Evolutionary conservation across 495 filamentous ascomycete species (phyloP), one percentile per base, ranked within the genome.

Genomic region (Wilcoxina mikolae): DNA sequence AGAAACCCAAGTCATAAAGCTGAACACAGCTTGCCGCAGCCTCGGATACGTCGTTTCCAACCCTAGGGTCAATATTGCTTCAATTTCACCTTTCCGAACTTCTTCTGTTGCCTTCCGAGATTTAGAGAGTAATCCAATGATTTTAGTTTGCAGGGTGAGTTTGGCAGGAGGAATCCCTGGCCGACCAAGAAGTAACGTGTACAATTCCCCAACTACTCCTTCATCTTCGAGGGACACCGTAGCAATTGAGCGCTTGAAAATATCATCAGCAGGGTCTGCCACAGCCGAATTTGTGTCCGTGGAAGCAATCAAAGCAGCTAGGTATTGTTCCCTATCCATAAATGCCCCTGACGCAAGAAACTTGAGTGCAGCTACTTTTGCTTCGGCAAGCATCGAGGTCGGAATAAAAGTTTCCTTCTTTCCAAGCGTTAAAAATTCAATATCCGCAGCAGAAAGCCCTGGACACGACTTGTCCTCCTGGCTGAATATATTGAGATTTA

Each of bases 341-440:
- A 96, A 96, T 15, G 86, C 82, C 11, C 87, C 87, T 63, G 84
- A 94, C 0, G 82, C 76, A 15, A 98, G 71, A 56, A 95, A 84
- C 47, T 69, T 76, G 27, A 81, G 70, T 22, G 74, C 80, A 26
- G 76, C 74, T 38, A 80, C 76, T 66, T 94, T 94, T 3, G 59
- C 44, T 18, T 65, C 58, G 27, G 58, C 45, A 3, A 59, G 31
- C n/a, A 54, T 39, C 22, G 59, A 53, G 27, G 53, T 52, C 1
- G 63, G 62, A 17, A 68, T 73, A 53, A 81, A 75, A 0, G 74
- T 68, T 29, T 83, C 81, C 18, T 73, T 74, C 50, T 83, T 85
- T 33, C 71, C 76, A 27, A 80, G 74, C 25, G 71, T 81, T 52
- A 98, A 69, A 60, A 95, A 95, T 18, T 70, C 73, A 58, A 86